Evolutionary conservation across 202 grass and related monocot species (phyloP), one percentile per base, ranked within the genome.

Genomic region (Setaria italica): DNA sequence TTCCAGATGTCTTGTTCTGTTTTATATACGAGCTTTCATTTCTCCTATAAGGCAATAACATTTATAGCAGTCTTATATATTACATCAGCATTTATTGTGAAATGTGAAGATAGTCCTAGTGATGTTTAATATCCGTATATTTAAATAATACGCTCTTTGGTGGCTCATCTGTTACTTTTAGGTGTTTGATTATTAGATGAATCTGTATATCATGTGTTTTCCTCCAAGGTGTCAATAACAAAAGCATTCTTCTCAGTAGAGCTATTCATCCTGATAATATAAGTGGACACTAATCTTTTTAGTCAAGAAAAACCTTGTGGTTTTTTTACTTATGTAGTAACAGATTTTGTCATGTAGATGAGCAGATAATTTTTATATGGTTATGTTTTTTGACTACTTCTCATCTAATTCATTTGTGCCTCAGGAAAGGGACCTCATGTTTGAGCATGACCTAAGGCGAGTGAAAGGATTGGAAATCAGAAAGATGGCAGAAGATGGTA

Each of bases 401-500:
- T 85, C 30, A 62, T 78, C 9, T 63, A 12, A 29, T 79, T 50
- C 58, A 72, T 84, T 50, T 67, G 33, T 60, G 25, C 72, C 72
- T 80, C 79, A 99, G 97, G 94, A 99, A 88, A 90, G 97, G 87
- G 97, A 99, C 54, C 85, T 43, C 56, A 76, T 93, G 39, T 99
- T 99, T 73, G 94, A 97, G 71, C 82, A 94, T 80, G 97, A 99
- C 47, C 84, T 99, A 78, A 92, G 94, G 81, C 85, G 94, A 59
- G 83, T 90, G 48, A 99, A 94, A 89, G 94, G 97, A 63, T 94
- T 97, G 83, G 97, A 99, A 77, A 94, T 99, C 37, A 93, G 76
- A 88, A 96, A 87, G 79, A 99, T 97, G 97, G 82, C 87, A 6
- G 81, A 88, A 78, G 97, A 99, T 46, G 97, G 97, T 29, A 99